Evolutionary conservation across 1,139 yeast species (phyloP), one percentile per base, ranked within the genome.

Genomic region (Hyphopichia khmerensis): DNA sequence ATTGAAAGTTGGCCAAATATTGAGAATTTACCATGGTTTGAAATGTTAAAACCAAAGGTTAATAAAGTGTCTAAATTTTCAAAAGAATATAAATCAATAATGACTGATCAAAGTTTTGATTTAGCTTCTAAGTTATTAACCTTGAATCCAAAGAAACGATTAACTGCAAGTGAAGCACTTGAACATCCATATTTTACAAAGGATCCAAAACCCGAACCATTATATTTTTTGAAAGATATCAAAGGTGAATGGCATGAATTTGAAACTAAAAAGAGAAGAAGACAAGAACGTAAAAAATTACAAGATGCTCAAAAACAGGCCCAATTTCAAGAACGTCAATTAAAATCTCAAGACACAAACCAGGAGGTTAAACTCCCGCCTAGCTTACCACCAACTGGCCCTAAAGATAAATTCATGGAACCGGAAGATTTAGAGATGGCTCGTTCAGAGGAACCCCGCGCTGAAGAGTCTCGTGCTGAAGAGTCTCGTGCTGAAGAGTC

Each of bases 241-340:
- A 75, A 77, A 43, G 90, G 90, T 2, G 98, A 95, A 61, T 91
- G 98, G 95, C 99, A 93, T 59, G 99, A 93, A 59, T 91, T 86
- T 62, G 99, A 93, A 59, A 95, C 96, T 4, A 90, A 93, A 63
- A 84, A 83, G 65, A 80, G 88, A 55, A 72, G 95, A 55, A 75
- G 87, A 51, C 82, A 76, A 54, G 81, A 79, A 59, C 72, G 82
- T 36, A 72, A 72, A 46, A 57, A 73, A 43, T 40, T 69, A 16
- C 72, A 69, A 46, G 76, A 69, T 34, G 41, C 33, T 4, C 41
- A 39, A 23, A 34, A 37, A 23, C 31, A 35, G 14, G 29, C 23
- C 13, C 26, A 35, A 24, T 35, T 13, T 21, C 29, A 34, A 34
- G 23, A 23, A 27, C 23, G 29, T 26, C 29, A 26, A 26, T 8